phyloP scores from a whole-genome alignment of 352 stramenopile genomes.

The Pythium grandisporangium region DNA sequence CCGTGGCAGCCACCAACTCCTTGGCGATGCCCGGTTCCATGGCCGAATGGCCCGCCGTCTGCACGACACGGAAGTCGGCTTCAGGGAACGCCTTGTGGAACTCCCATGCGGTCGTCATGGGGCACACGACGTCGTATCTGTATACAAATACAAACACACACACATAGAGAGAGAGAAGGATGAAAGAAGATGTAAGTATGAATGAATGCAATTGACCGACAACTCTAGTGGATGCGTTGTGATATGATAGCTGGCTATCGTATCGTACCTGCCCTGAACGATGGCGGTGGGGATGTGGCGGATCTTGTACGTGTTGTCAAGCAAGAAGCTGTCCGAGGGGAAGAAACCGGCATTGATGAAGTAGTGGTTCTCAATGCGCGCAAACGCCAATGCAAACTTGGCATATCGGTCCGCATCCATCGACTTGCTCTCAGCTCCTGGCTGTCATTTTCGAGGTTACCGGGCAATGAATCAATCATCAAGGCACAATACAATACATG shows the following conservation, averaged over 20 bases:
- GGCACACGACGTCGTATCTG: conserved; percentile 63
- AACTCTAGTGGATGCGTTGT: too few relatives aligned
- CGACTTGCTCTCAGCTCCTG: conserved; percentile 61
- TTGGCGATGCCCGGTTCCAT: conserved; percentile 32
- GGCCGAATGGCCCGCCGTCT: conserved; percentile 40
- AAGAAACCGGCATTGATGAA: conserved; percentile 90
- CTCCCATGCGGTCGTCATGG: conserved; percentile 51
- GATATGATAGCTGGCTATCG: too few relatives aligned
- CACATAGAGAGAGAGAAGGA: too few relatives aligned
- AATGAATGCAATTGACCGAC: conserved; percentile 2
- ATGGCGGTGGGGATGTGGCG: conserved; percentile 89
- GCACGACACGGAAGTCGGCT: conserved; percentile 30
- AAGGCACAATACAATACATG: conserved; percentile 1
- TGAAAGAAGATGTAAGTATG: conserved; percentile 1
- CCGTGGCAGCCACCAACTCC: conserved; percentile 26
- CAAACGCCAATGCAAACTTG: conserved; percentile 86
- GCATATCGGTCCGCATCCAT: conserved; percentile 70
- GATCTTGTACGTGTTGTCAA: conserved; percentile 87
- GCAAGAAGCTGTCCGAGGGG: conserved; percentile 75
- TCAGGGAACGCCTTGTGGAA: conserved; percentile 51
- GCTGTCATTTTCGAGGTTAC: too few relatives aligned
- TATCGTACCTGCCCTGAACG: conserved; percentile 73
- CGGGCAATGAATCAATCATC: too few relatives aligned
- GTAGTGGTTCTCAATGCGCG: conserved; percentile 92
- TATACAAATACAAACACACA: conserved; percentile 1